phyloP scores from a whole-genome alignment of 1,284 basidiomycete species.

The Anthracocystis setariae region DNA sequence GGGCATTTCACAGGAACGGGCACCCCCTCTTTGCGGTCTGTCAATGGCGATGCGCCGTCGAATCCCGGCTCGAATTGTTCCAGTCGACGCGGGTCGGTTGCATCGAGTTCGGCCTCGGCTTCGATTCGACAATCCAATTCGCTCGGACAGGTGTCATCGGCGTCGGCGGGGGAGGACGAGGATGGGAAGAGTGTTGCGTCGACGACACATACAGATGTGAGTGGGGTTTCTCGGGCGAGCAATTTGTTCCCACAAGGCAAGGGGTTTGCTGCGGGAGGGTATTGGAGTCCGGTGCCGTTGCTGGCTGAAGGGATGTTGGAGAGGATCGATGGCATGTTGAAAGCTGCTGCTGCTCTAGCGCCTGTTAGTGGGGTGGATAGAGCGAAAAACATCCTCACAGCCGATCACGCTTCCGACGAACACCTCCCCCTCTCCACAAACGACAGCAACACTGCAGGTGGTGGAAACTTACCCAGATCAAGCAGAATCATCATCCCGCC shows the following conservation, averaged over 20 bases:
- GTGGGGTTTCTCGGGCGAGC: constrained; percentile 21
- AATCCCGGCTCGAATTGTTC: constrained; percentile 14
- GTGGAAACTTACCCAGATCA: constrained; percentile 6
- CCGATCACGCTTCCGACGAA: constrained; percentile 24
- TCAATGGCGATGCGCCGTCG: constrained; percentile 25
- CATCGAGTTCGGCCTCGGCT: constrained; percentile 4
- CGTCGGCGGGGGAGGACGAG: constrained; percentile 1
- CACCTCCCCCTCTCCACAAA: constrained; percentile 2
- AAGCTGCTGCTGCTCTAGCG: constrained; percentile 20
- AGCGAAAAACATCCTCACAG: constrained; percentile 24
- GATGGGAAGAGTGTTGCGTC: constrained; percentile 33
- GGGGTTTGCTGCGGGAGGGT: constrained; percentile 53
- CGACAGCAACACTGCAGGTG: neutral
- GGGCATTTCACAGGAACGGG: constrained; percentile 62
- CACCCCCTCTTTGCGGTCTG: constrained; percentile 47
- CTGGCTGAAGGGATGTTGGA: constrained; percentile 54
- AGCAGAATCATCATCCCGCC: constrained; percentile 35
- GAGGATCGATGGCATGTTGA: constrained; percentile 34
- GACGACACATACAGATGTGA: constrained; percentile 21
- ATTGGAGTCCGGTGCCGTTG: constrained; percentile 57
- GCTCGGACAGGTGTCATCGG: too few relatives aligned
- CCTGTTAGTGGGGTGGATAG: constrained; percentile 7
- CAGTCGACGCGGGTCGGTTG: constrained; percentile 28
- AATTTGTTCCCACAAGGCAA: constrained; percentile 57
- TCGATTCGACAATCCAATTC: neutral